These are phyloP conservation scores for Cladophialophora immunda DNA, from an alignment of 2,329 filamentous ascomycete species.

Conservation along the genomic window DNA sequence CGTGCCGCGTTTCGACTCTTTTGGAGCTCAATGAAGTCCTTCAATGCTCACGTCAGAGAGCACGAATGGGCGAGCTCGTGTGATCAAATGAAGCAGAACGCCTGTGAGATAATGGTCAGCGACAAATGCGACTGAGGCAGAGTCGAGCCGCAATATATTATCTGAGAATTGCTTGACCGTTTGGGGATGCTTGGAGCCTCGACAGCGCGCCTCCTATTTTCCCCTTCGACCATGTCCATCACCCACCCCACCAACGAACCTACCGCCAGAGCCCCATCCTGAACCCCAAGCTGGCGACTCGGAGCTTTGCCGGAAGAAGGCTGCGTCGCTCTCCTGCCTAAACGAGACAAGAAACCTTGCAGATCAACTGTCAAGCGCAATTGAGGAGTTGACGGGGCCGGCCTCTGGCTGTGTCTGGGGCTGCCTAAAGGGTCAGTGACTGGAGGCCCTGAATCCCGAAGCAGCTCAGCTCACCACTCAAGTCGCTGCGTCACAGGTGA, in stretches of 20 bases:
- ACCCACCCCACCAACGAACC: background rate
- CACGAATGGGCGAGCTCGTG: background rate
- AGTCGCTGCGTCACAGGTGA: background rate
- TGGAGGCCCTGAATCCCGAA: conserved; percentile 15
- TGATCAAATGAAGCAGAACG: conserved; percentile 2
- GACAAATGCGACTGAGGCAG: background rate
- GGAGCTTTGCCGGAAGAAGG: conserved; percentile 12
- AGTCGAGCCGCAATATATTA: background rate
- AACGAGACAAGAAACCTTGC: conserved; percentile 1
- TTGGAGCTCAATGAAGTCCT: background rate
- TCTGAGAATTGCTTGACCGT: background rate
- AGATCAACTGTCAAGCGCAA: conserved; percentile 8
- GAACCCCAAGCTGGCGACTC: conserved; percentile 15
- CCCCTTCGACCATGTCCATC: conserved; percentile 6
- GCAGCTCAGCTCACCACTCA: conserved; percentile 7
- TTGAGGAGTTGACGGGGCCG: background rate
- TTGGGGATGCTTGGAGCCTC: background rate
- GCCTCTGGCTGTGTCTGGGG: background rate
- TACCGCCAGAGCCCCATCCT: background rate
- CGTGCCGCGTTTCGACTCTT: background rate
- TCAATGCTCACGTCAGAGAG: conserved; percentile 16
- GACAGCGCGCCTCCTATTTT: conserved; percentile 17
- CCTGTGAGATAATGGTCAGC: background rate
- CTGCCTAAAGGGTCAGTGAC: background rate
- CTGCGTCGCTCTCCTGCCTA: conserved; percentile 18